Conservation (phyloP, 2,329 filamentous ascomycete genomes). For the Diaporthe capsici region DNA sequence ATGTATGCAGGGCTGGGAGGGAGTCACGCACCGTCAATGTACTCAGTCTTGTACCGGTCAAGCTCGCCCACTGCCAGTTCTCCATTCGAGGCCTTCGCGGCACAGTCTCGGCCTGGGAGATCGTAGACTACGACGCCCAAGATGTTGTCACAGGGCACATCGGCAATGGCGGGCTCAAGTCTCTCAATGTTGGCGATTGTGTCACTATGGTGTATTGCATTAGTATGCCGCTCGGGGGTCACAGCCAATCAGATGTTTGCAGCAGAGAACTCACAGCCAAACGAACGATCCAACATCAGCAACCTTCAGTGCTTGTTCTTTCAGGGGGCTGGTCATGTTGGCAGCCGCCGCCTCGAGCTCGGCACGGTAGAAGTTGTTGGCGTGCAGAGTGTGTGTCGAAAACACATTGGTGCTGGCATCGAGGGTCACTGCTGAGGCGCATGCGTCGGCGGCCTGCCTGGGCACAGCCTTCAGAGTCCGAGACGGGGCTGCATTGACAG, state of each 20-base stretch:
- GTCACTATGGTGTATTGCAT: background rate
- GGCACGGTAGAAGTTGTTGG: conserved; percentile 55
- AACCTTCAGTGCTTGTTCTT: conserved; percentile 46
- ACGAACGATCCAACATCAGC: conserved; percentile 57
- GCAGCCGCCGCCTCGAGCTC: conserved; percentile 55
- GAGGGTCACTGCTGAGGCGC: conserved; percentile 53
- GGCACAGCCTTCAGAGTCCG: conserved; percentile 47
- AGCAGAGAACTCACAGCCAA: conserved; percentile 51
- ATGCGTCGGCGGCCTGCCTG: conserved; percentile 49
- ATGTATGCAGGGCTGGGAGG: background rate
- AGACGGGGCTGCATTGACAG: conserved; percentile 52
- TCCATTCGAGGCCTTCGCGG: conserved; percentile 22
- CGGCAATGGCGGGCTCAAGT: conserved; percentile 17
- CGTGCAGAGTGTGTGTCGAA: conserved; percentile 55
- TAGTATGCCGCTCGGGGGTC: background rate
- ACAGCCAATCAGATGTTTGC: background rate
- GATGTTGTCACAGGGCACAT: conserved; percentile 36
- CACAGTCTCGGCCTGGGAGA: conserved; percentile 28
- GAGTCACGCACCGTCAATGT: conserved; percentile 23
- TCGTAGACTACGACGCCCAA: conserved; percentile 37
- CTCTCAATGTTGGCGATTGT: conserved; percentile 25
- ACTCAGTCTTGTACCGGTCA: conserved; percentile 27
- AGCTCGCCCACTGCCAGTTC: conserved; percentile 15
- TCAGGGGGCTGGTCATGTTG: conserved; percentile 48
- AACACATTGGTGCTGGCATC: conserved; percentile 56